Evolutionary conservation across 768 basidiomycete genomes (phyloP).

Genomic region (Termitomyces sp.): DNA sequence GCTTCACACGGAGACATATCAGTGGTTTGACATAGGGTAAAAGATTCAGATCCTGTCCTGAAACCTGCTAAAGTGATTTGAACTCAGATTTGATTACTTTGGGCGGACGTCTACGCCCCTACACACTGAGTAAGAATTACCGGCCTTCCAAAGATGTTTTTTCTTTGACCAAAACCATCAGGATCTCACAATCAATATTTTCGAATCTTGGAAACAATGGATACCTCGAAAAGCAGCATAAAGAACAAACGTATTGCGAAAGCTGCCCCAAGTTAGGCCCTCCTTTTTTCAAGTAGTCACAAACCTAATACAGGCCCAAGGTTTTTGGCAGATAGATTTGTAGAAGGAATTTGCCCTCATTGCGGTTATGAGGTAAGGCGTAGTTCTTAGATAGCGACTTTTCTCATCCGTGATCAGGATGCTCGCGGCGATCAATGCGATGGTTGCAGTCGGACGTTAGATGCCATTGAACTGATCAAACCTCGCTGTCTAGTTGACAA

Average conservation of each 20-base stretch:
- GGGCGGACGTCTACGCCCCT: conserved; percentile 88
- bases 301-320: conserved; percentile 29
- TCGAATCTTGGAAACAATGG: conserved; percentile 74
- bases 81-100: conserved; percentile 84
- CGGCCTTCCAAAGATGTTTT: background rate
- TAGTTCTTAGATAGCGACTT: background rate
- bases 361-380: conserved; percentile 73
- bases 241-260: conserved; percentile 94
- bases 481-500: conserved; percentile 91
- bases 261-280: conserved; percentile 70
- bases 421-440: conserved; percentile 99
- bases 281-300: background rate
- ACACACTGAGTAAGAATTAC: conserved; percentile 72
- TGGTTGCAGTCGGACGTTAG: conserved; percentile 84
- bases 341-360: conserved; percentile 96
- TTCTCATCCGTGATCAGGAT: conserved; percentile 45
- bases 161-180: conserved; percentile 21
- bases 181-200: conserved; percentile 91
- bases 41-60: conserved; percentile 12
- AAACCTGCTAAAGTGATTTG: conserved; percentile 1
- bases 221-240: conserved; percentile 75
- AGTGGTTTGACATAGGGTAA: conserved; percentile 96
- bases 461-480: conserved; percentile 88
- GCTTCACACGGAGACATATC: conserved; percentile 88
- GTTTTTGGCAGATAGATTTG: conserved; percentile 95